Conservation (phyloP, 1,284 basidiomycete genomes). For the Irpex rosettiformis region DNA sequence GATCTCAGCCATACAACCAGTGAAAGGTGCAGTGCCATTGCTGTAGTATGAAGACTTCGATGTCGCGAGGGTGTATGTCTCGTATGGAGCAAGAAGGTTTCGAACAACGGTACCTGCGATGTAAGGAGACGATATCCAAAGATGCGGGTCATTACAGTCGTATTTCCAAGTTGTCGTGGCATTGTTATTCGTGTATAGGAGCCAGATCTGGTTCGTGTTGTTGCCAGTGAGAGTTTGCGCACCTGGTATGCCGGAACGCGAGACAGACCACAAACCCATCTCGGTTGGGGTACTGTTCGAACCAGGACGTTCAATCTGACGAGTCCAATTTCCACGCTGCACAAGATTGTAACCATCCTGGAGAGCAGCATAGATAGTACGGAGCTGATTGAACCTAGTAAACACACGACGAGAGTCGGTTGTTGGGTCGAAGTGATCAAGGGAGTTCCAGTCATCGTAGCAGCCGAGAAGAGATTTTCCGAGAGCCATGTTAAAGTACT, state of each 20-base stretch:
- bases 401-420: slow-evolving; percentile 71
- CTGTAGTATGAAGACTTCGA: slow-evolving; percentile 61
- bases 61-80: slow-evolving; percentile 63
- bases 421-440: slow-evolving; percentile 92
- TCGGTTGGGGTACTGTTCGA: slow-evolving; percentile 79
- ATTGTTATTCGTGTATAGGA: slow-evolving; percentile 86
- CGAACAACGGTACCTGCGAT: slow-evolving; percentile 52
- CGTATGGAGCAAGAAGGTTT: slow-evolving; percentile 83
- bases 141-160: slow-evolving; percentile 45
- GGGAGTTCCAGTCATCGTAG: slow-evolving; percentile 81
- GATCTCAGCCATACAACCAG: slow-evolving; percentile 68
- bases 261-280: slow-evolving; percentile 83
- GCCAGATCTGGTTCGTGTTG: slow-evolving; percentile 68
- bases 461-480: slow-evolving; percentile 78
- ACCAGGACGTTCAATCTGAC: slow-evolving; percentile 72
- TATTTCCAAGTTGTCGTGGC: slow-evolving; percentile 58
- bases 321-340: slow-evolving; percentile 81
- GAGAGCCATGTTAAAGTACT: slow-evolving; percentile 88
- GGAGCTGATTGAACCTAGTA: slow-evolving; percentile 69
- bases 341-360: slow-evolving; percentile 84
- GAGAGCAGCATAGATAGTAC: slow-evolving; percentile 64
- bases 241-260: slow-evolving; percentile 55
- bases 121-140: slow-evolving; percentile 82
- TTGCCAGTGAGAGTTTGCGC: slow-evolving; percentile 57
- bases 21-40: slow-evolving; percentile 55